Evolutionary conservation across 2,329 filamentous ascomycete genomes (phyloP), one percentile per base, ranked within the genome.

Genomic region (Diaporthe sp.): DNA sequence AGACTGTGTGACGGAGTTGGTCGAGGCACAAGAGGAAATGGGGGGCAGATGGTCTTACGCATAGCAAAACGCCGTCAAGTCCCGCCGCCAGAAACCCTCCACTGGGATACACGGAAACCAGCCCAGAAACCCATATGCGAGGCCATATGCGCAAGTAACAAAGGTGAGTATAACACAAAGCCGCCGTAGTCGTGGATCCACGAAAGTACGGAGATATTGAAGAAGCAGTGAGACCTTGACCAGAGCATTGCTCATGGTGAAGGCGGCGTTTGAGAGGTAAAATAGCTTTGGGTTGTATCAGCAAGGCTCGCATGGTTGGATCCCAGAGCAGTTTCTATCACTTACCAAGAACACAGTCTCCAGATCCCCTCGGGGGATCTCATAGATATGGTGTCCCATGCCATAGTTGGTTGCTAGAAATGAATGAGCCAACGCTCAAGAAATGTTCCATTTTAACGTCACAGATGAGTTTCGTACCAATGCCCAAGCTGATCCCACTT

Each of bases 101-200:
- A 79, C 71, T 0, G 80, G 80, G 42, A 81, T 79, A 63, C 80
- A 82, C 1, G 80, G 80, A 7, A 81, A 72, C 79, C 78, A 80
- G 25, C 71, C 78, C 72, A 81, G 75, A 42, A 81, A 80, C 0
- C 77, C 75, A 61, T 77, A 81, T 0, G 71, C 77, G 6, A 71
- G 3, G 15, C 80, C 80, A 77, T 79, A 81, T 1, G 77, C 51
- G 34, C 71, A 61, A 13, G 76, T 75, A n/a, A 79, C 15, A 3
- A 76, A 31, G 6, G 79, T 37, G 31, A 80, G 73, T 3, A 72
- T 2, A 17, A 78, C 76, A 74, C 78, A 80, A 10, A 58, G 10
- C 9, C 49, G 39, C 25, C 72, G 63, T n/a, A 61, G 55, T 3
- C 4, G 6, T 10, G 31, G 51, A 12, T 53, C 49, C 12, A 75